Percentiles rank a stretch among this genome's conserved stretches.
Evolutionary conservation across 257 asterid genomes (phyloP).

Genomic region (Marsdenia floribunda): DNA sequence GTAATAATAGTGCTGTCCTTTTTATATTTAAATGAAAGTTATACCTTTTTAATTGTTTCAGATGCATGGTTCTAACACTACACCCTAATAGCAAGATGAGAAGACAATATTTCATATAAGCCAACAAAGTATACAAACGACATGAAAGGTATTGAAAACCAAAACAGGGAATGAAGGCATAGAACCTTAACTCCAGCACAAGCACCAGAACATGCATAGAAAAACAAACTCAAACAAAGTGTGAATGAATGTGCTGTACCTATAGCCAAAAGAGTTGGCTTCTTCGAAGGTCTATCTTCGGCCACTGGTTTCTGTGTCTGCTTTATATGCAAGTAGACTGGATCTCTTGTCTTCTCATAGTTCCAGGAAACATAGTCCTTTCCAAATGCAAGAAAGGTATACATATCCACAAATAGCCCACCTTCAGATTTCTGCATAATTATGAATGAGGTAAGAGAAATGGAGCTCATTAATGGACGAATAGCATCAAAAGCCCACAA

Average conservation of each 20-base stretch:
- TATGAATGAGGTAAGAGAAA: neutral
- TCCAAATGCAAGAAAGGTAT: slow-evolving; percentile 85
- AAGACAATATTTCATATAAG: neutral
- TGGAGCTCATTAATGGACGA: neutral
- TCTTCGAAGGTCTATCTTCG: slow-evolving; percentile 91
- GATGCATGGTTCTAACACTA: neutral
- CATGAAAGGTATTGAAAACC: neutral
- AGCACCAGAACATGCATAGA: neutral
- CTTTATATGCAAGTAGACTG: slow-evolving; percentile 82
- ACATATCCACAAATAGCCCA: slow-evolving; percentile 89
- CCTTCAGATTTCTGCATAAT: slow-evolving; percentile 72
- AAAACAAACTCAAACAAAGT: neutral
- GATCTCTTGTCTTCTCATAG: slow-evolving; percentile 79
- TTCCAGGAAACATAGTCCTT: slow-evolving; percentile 89
- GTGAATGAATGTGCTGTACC: slow-evolving; percentile 37
- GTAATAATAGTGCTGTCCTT: neutral
- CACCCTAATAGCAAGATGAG: neutral
- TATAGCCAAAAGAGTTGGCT: slow-evolving; percentile 91
- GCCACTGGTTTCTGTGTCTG: slow-evolving; percentile 55
- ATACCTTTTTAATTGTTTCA: neutral
- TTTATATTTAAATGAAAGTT: neutral
- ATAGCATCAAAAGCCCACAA: neutral
- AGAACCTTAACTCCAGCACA: neutral
- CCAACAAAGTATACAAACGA: neutral
- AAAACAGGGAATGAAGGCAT: neutral